These are phyloP conservation scores for Gastrolobium villosum DNA, from an alignment of 306 rosid genomes.

Conservation along the genomic window DNA sequence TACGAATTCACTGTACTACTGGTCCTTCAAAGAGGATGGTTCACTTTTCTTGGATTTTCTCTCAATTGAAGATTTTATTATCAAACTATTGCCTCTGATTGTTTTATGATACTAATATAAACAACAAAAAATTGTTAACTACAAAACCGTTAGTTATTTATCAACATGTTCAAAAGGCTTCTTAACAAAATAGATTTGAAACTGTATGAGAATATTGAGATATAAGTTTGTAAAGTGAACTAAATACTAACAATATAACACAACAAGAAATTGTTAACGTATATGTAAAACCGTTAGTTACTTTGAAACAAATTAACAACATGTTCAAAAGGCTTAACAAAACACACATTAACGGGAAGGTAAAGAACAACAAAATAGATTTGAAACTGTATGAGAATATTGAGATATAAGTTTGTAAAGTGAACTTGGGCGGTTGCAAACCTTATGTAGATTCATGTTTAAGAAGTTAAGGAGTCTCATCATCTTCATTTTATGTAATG, in stretches of 20 bases:
- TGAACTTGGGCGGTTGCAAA: slow-evolving; percentile 21
- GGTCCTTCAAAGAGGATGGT: slow-evolving; percentile 15
- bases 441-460: background rate
- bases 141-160: slow-evolving; percentile 12
- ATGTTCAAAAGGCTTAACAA: too few relatives aligned
- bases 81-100: background rate
- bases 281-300: too few relatives aligned
- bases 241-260: too few relatives aligned
- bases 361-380: too few relatives aligned
- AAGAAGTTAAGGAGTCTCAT: slow-evolving; percentile 19
- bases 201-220: slow-evolving; percentile 14
- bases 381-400: slow-evolving; percentile 10
- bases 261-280: too few relatives aligned
- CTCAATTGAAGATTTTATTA: slow-evolving; percentile 17
- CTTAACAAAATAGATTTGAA: background rate
- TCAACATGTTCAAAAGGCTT: slow-evolving; percentile 4
- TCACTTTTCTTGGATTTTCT: slow-evolving; percentile 1
- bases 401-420: slow-evolving; percentile 15
- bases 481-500: background rate
- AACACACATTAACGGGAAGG: too few relatives aligned
- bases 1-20: background rate
- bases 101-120: slow-evolving; percentile 22
- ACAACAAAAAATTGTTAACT: background rate
- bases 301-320: too few relatives aligned
- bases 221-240: slow-evolving; percentile 14